Evolutionary conservation across 1,284 basidiomycete species (phyloP), one percentile per base, ranked within the genome.

Genomic region (Inonotus hispidus): DNA sequence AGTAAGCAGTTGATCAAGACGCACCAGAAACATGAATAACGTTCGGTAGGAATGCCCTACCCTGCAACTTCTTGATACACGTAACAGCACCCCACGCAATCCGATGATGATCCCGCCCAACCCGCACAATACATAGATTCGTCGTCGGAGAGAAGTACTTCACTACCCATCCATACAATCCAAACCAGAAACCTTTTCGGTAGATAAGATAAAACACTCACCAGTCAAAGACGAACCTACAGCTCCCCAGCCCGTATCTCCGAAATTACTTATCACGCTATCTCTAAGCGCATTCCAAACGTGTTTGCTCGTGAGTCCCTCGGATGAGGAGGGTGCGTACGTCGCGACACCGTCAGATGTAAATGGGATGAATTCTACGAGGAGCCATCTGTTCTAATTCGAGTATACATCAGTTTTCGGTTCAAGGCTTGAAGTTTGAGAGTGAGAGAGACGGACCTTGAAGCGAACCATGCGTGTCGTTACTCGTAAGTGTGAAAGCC

Each of bases 61-160:
- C 83, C 29, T 86, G 83, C 53, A 92, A 78, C 1, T 75, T 69
- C 0, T 82, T 80, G 49, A 92, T 69, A 13, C 91, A 72, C 0
- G 88, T 88, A 5, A 89, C 71, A 0, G 82, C 86, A 1, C 81
- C 89, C 88, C 89, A 90, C 0, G 86, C 88, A 53, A 85, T 81
- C 11, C 78, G 79, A 66, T 90, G 82, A 58, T 88, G 86, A 59
- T 92, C 90, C 50, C 90, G 75, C 19, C 84, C 86, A 29, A 91
- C 88, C 27, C 90, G 85, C 50, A 92, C 79, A 67, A 93, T 92
- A 67, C 86, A 90, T 0, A 92, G 75, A 64, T 84, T 83, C 8
- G 89, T 92, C 19, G 79, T 82, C 0, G 88, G 87, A 0, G 90
- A 92, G 68, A 84, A 91, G 68, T 92, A 93, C 71, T 91, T 92